Evolutionary conservation across 108 stramenopile genomes (phyloP), one percentile per base, ranked within the genome.

Genomic region (Pseudonitzschia pungens): DNA sequence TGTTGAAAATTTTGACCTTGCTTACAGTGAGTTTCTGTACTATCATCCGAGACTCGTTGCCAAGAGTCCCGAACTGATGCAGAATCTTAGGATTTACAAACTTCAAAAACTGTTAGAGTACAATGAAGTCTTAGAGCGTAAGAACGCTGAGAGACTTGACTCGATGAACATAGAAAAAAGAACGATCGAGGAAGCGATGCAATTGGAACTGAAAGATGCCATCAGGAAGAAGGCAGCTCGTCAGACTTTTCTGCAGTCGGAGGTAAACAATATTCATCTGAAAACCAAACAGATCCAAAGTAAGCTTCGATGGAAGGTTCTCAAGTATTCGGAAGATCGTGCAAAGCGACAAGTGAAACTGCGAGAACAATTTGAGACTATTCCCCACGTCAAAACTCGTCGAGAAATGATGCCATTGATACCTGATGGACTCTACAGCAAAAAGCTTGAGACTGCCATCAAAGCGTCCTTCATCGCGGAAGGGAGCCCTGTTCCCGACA

Each of bases 51-150:
- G 72, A 32, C 72, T 82, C 28, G 27, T 75, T 10, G 28, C 65
- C 0, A 68, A 55, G 22, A 79, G 72, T 29, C 78, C 78, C 1
- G 69, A 79, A 22, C 68, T 86, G 4, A 67, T 86, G 26, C 69
- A 82, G 26, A 70, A 77, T 33, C 26, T 86, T 5, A 74, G 78
- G 44, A 74, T 81, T 36, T 57, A 76, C 28, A 86, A 86, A 52
- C 73, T 82, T 9, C 74, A 86, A 65, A 76, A 74, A 51, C 45
- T 79, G 4, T 64, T 86, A 50, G 72, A 78, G 32, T 33, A 69
- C 66, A 57, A 66, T 21, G 56, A 73, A 22, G 48, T 45, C 7
- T 28, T 70, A 33, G 84, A 79, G 59, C 27, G 41, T 5, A 28
- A 52, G 15, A 29, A 77, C 1, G 0, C 40, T n/a, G 41, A 40